phyloP scores from a whole-genome alignment of 352 stramenopile species.

The Globisporangium carolinianum region DNA sequence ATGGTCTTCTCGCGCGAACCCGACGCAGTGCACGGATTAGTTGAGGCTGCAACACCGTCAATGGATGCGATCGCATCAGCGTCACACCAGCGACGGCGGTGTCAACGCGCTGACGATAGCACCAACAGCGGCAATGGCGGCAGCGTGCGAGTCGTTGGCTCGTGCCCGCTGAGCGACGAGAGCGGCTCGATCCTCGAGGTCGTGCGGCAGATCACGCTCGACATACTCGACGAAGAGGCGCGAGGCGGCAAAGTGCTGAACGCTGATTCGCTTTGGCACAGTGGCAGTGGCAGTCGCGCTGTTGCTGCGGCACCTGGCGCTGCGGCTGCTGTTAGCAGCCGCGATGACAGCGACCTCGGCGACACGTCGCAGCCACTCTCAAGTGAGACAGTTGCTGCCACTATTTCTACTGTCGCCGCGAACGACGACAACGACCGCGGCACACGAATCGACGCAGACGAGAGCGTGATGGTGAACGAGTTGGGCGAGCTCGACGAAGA shows the following conservation, averaged over 20 bases:
- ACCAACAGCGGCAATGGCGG: neutral
- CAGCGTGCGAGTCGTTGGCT: neutral
- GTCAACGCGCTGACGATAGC: neutral
- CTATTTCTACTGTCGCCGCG: too few species aligned
- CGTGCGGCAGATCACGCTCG: conserved; percentile 41
- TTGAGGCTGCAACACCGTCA: too few species aligned
- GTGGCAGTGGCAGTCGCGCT: neutral
- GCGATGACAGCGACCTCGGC: neutral
- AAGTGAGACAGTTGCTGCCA: neutral
- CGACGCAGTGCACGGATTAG: neutral
- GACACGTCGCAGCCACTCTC: neutral
- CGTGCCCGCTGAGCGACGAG: conserved; percentile 14
- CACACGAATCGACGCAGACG: neutral
- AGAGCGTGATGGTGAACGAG: neutral
- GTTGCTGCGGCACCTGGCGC: neutral
- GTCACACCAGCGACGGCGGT: neutral
- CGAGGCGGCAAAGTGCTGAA: conserved; percentile 21
- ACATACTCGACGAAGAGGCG: conserved; percentile 56
- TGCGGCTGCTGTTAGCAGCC: neutral
- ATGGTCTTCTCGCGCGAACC: conserved; percentile 38
- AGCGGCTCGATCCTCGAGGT: conserved; percentile 38
- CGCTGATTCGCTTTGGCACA: conserved; percentile 10
- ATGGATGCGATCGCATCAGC: neutral
- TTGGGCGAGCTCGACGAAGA: conserved; percentile 13
- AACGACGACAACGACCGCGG: too few species aligned